Evolutionary conservation across 352 stramenopile species (phyloP).

Genomic region (Globisporangium alternatum): DNA sequence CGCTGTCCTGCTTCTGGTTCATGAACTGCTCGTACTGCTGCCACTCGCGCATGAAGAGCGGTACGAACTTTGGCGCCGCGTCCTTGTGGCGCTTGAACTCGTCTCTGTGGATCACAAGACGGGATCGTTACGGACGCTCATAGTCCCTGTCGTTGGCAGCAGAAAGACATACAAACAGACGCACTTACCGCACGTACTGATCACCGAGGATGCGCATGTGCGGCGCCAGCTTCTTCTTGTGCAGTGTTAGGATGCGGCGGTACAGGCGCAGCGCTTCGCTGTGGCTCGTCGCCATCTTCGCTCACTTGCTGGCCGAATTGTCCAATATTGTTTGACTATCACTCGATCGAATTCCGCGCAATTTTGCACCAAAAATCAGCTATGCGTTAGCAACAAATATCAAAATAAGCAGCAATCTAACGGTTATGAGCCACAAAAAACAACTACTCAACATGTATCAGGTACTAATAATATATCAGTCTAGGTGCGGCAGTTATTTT

Average conservation of each 20-base stretch:
- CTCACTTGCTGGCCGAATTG: neutral
- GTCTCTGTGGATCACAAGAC: conserved; percentile 29
- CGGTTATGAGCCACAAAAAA: no score
- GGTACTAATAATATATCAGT: neutral
- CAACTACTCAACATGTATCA: neutral
- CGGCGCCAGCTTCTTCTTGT: conserved; percentile 66
- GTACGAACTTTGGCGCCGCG: conserved; percentile 70
- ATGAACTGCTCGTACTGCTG: conserved; percentile 64
- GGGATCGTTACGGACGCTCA: neutral
- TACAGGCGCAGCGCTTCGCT: conserved; percentile 68
- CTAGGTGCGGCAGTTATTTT: neutral
- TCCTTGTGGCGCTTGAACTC: conserved; percentile 86
- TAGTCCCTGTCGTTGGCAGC: neutral
- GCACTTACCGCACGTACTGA: conserved; percentile 66
- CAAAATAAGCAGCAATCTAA: no score
- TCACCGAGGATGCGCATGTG: conserved; percentile 84
- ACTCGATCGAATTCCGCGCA: neutral
- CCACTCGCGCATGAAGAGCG: conserved; percentile 77
- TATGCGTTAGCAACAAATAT: no score
- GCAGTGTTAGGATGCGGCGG: conserved; percentile 73
- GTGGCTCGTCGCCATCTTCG: conserved; percentile 26
- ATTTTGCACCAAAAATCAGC: no score
- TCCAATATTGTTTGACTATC: neutral
- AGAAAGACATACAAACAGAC: neutral
- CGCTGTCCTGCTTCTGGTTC: conserved; percentile 43